Base-by-base conservation (phyloP, 805 yeast genomes). In the Scheffersomyces ergatensis region DNA sequence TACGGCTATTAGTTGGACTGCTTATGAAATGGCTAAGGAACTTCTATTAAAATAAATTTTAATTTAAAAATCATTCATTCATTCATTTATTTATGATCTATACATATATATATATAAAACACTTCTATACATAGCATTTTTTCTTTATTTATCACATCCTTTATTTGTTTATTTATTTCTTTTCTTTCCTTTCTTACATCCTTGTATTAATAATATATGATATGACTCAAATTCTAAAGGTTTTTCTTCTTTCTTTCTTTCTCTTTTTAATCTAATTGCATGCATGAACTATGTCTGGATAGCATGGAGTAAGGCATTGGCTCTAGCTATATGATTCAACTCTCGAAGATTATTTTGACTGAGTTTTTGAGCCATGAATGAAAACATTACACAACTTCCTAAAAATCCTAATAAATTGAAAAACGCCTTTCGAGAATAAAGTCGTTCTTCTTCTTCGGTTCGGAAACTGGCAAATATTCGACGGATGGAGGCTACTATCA, bases 1-100 rank as follows among this genome's bases (percentile, higher is more conserved):
- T 34, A 92, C 98, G 7, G 98, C 98, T 16, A 89, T 92, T 46
- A 83, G 95, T 49, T 92, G 98, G 98, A 92, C 98, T 1, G 88
- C 96, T 20, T 92, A 92, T 63, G 99, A 92, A 62, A 87, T 90
- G 92, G 97, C 97, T 33, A 92, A 92, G 65, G 83, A 79, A 50
- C 73, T 83, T 49, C 63, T 83, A 54, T 32, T 32, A n/a, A 32
- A 18, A 18, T 32, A 18, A n/a, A 30, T 21, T 6, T 21, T 21
- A n/a, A n/a, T n/a, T n/a, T n/a, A n/a, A n/a, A n/a, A n/a, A n/a
- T n/a, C n/a, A n/a, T n/a, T n/a, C n/a, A n/a, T n/a, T n/a, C n/a
- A n/a, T n/a, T n/a, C n/a, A n/a, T n/a, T n/a, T n/a, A n/a, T n/a
- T n/a, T n/a, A n/a, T n/a, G n/a, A n/a, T n/a, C n/a, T n/a, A n/a